phyloP scores from a whole-genome alignment of 345 rosid species.

The Mallotus nudiflorus region DNA sequence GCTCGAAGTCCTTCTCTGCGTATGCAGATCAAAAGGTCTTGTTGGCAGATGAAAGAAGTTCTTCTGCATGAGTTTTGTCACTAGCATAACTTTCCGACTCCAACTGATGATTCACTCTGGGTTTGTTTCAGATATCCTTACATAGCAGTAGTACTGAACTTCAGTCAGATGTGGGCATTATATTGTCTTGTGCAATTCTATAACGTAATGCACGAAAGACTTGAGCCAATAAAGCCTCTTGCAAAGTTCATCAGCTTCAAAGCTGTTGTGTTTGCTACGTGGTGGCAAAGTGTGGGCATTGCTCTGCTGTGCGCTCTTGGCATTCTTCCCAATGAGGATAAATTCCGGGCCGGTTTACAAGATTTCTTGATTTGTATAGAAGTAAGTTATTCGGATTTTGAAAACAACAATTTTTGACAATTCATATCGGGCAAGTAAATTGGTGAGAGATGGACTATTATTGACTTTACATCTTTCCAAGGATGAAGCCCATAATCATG shows the following conservation, averaged over 20 bases:
- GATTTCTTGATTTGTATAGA: conserved; percentile 84
- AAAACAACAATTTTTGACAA: background rate
- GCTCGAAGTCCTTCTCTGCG: background rate
- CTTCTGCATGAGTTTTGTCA: background rate
- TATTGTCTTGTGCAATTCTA: conserved; percentile 93
- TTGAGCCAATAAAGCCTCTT: conserved; percentile 67
- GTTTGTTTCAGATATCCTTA: conserved; percentile 66
- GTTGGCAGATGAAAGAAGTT: background rate
- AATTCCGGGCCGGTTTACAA: conserved; percentile 57
- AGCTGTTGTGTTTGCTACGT: conserved; percentile 87
- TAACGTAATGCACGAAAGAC: conserved; percentile 72
- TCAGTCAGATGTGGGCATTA: conserved; percentile 96
- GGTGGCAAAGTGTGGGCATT: conserved; percentile 96
- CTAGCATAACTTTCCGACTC: too few species aligned
- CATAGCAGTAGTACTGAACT: conserved; percentile 69
- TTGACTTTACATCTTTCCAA: too few species aligned
- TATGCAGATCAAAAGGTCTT: background rate
- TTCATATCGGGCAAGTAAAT: background rate
- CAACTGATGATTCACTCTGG: background rate
- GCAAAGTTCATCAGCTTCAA: conserved; percentile 94
- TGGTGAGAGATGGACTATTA: too few species aligned
- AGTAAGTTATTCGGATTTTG: conserved; percentile 39
- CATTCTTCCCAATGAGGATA: conserved; percentile 63
- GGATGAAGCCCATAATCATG: too few species aligned
- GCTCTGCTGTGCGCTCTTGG: conserved; percentile 56